A percentile compares a stretch with the other conserved stretches of the same genome.
Evolutionary conservation across 805 yeast genomes (phyloP).

Genomic region (Vanderwaltozyma yarrowii): DNA sequence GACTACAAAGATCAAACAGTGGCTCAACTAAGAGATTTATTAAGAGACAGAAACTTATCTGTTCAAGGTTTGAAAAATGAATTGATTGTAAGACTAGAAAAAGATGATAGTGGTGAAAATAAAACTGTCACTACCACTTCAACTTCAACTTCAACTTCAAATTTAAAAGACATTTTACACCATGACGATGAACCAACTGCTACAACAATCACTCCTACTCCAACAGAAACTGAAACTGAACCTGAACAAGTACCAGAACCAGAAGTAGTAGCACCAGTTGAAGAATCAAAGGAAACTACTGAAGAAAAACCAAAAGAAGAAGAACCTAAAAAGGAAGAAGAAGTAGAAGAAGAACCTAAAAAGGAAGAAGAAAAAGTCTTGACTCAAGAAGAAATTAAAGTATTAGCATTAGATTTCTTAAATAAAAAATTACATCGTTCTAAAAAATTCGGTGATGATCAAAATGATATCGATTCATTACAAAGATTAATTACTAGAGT

Average conservation of each 20-base stretch:
- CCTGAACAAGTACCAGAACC: slow-evolving; percentile 1
- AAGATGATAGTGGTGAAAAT: slow-evolving; percentile 3
- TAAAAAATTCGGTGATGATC: slow-evolving; percentile 66
- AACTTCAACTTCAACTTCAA: not conserved
- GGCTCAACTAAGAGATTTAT: slow-evolving; percentile 69
- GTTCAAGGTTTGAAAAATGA: slow-evolving; percentile 76
- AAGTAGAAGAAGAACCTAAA: slow-evolving; percentile 2
- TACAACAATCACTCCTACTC: not conserved
- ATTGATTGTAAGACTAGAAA: slow-evolving; percentile 44
- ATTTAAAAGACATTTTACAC: not conserved
- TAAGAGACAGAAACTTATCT: slow-evolving; percentile 58
- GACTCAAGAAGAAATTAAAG: slow-evolving; percentile 62
- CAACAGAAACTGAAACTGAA: slow-evolving; percentile 3
- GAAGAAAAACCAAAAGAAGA: not conserved
- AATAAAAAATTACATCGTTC: slow-evolving; percentile 61
- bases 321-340: slow-evolving; percentile 1
- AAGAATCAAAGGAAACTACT: no score
- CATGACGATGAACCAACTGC: not conserved
- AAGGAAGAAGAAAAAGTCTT: slow-evolving; percentile 24
- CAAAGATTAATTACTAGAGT: slow-evolving; percentile 40
- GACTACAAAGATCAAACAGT: slow-evolving; percentile 63
- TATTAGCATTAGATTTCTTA: slow-evolving; percentile 56
- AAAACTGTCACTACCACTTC: not conserved
- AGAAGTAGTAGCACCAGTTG: not conserved
- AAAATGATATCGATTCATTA: slow-evolving; percentile 49